Evolutionary conservation across 768 basidiomycete species (phyloP), one percentile per base, ranked within the genome.

Genomic region (Hericium alpestre): DNA sequence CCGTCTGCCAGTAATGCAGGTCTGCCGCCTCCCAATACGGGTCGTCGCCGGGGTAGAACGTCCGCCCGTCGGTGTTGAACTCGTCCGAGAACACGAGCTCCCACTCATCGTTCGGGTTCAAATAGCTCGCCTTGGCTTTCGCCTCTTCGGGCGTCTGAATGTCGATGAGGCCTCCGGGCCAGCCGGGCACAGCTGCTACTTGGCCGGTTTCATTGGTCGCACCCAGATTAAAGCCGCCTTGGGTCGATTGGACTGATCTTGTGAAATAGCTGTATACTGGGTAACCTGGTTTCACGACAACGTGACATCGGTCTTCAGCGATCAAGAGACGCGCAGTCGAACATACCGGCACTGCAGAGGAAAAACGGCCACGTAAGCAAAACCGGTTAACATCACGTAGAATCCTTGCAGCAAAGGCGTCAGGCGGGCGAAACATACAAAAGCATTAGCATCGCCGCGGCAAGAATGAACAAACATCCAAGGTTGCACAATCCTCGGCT

Each of bases 161-260:
- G n/a, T 41, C 77, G 75, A 64, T 55, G 62, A 65, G 58, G 18
- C 49, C 49, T 49, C 64, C 40, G n/a, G 57, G 11, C n/a, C 48
- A 40, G 38, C 51, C 46, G 39, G 47, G 27, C 12, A 75, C 67
- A 37, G 63, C 56, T 2, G 78, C 39, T 56, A 74, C 76, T 68
- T 92, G 88, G 0, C 90, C 87, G 0, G 81, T 79, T 2, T 80
- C 75, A 59, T 91, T 91, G 64, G 79, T 81, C 2, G 87, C 88
- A 2, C 89, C 88, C 5, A 90, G 69, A 63, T 87, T 87, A 71
- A 84, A 90, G 9, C 78, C 86, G 1, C 81, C 73, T 22, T 68
- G 77, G 0, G 72, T 73, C 47, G 75, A 61, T 49, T 56, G 76
- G 41, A 63, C 70, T 54, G 67, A 72, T n/a, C 65, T 67, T 18